phyloP scores from a whole-genome alignment of 257 asterid genomes.

The Ilex asprella region DNA sequence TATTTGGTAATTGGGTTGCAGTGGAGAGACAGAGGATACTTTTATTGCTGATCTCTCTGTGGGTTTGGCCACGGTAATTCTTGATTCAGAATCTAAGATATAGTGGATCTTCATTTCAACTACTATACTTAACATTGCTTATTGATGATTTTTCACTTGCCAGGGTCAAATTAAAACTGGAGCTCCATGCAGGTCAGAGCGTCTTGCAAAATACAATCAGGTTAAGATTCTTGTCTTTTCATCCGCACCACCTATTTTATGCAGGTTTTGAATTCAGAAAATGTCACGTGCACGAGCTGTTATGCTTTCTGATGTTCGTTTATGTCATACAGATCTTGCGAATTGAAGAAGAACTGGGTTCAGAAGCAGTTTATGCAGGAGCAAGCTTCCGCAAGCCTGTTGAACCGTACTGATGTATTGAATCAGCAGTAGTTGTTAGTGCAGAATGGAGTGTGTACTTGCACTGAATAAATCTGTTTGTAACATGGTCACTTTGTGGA shows the following conservation, averaged over 20 bases:
- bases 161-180: constrained; percentile 99
- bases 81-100: not conserved
- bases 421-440: constrained; percentile 14
- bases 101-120: too few species aligned
- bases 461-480: constrained; percentile 20
- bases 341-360: constrained; percentile 93
- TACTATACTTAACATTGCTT: too few species aligned
- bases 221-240: constrained; percentile 20
- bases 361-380: constrained; percentile 89
- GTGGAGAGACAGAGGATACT: constrained; percentile 99
- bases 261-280: too few species aligned
- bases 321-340: constrained; percentile 59
- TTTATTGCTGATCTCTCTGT: constrained; percentile 98
- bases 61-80: constrained; percentile 80
- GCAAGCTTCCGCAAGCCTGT: constrained; percentile 82
- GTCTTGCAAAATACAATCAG: constrained; percentile 97
- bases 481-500: too few species aligned
- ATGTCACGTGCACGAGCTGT: too few species aligned
- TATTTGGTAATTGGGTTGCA: constrained; percentile 17
- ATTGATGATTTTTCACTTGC: not conserved
- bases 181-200: constrained; percentile 98
- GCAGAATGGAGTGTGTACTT: constrained; percentile 8
- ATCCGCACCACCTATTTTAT: too few species aligned
- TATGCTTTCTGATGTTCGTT: not conserved
- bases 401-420: constrained; percentile 55